Conservation (phyloP, 768 basidiomycete species). For the Podaxis pistillaris region DNA sequence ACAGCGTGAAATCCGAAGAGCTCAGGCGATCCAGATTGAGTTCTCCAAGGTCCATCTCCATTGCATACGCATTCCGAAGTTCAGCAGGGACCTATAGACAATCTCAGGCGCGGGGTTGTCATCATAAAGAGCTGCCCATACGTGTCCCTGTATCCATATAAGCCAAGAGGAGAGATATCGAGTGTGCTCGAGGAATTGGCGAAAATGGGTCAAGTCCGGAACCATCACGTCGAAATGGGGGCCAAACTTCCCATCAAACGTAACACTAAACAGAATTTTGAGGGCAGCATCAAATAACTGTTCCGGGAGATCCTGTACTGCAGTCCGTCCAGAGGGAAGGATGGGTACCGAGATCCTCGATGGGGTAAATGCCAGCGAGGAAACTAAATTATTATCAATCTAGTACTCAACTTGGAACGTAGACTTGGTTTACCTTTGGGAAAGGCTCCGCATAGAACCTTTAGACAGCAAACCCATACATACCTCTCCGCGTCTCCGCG, state of each 20-base stretch:
- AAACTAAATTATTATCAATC: not conserved
- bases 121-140: not conserved
- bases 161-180: not conserved
- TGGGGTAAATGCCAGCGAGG: not conserved
- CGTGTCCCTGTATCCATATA: not conserved
- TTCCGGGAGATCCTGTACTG: not conserved
- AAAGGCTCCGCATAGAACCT: not conserved
- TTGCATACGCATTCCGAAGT: not conserved
- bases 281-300: not conserved
- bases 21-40: not conserved
- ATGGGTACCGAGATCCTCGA: not conserved
- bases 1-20: not conserved
- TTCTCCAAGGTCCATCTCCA: not conserved
- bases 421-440: not conserved
- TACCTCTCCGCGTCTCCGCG: not conserved
- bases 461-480: not conserved
- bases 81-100: not conserved
- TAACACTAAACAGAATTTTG: not conserved
- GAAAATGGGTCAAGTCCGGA: not conserved
- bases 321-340: not conserved
- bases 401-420: not conserved
- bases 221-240: not conserved
- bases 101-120: not conserved
- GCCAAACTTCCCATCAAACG: not conserved
- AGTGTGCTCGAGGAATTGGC: not conserved